Percentiles rank a stretch among this genome's conserved stretches.
These are phyloP conservation scores for Acer campestre DNA, from an alignment of 345 rosid species.

Conservation along the genomic window DNA sequence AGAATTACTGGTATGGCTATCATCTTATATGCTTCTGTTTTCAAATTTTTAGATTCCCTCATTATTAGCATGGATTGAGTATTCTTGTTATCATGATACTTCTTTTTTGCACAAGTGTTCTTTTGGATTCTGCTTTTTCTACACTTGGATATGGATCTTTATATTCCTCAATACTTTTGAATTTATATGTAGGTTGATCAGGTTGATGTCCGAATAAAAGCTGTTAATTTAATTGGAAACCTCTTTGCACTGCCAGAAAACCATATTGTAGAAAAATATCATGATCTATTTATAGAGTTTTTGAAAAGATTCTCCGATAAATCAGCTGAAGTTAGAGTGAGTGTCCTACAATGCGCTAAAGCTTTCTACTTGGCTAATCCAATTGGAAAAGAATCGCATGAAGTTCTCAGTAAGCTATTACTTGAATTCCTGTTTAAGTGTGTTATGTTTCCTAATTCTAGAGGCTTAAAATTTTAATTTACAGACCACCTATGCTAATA, in stretches of 20 bases:
- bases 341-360: conserved; percentile 69
- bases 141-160: not conserved
- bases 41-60: conserved; percentile 10
- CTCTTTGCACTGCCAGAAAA: conserved; percentile 60
- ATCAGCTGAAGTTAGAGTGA: conserved; percentile 84
- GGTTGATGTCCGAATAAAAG: conserved; percentile 88
- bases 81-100: not conserved
- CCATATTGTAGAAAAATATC: conserved; percentile 56
- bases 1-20: conserved; percentile 68
- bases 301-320: conserved; percentile 87
- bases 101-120: not conserved
- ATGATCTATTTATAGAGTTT: conserved; percentile 67
- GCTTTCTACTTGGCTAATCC: conserved; percentile 67
- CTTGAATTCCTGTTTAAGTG: conserved; percentile 13
- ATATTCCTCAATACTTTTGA: not conserved
- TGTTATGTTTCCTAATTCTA: conserved; percentile 26
- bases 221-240: conserved; percentile 75
- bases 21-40: conserved; percentile 1
- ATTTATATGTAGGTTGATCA: conserved; percentile 70
- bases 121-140: conserved; percentile 5
- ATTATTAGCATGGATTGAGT: conserved; percentile 9
- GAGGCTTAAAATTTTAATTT: conserved; percentile 16
- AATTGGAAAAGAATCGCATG: conserved; percentile 52
- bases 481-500: conserved; percentile 21
- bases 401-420: conserved; percentile 62